Percentiles rank a stretch among this genome's conserved stretches.
Conservation (phyloP, 352 stramenopile species). For the Phytophthora palmivora region DNA sequence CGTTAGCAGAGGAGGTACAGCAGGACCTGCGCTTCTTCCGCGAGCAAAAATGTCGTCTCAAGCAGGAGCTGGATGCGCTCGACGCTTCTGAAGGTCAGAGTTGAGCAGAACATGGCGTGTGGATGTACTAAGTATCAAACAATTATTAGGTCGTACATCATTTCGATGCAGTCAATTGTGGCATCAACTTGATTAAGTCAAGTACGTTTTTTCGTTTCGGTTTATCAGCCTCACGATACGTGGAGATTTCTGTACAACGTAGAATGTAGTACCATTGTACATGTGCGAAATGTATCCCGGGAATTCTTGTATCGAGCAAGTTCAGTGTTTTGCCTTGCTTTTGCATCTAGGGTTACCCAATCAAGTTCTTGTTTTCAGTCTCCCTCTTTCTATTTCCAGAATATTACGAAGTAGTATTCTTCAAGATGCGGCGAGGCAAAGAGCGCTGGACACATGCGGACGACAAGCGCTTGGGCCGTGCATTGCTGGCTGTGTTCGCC, state of each 20-base stretch:
- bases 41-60: constrained; percentile 34
- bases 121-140: constrained; percentile 13
- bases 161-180: constrained; percentile 8
- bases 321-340: constrained; percentile 18
- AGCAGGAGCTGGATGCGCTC: constrained; percentile 32
- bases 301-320: constrained; percentile 10
- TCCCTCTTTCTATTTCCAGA: constrained; percentile 29
- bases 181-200: constrained; percentile 20
- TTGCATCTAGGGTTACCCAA: constrained; percentile 15
- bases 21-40: constrained; percentile 42
- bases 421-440: constrained; percentile 36
- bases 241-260: constrained; percentile 10
- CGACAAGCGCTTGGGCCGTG: constrained; percentile 35
- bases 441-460: constrained; percentile 43
- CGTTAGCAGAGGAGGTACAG: constrained; percentile 36
- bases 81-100: constrained; percentile 14
- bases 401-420: constrained; percentile 9
- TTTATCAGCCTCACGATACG: constrained; percentile 3
- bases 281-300: constrained; percentile 17
- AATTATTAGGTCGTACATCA: background rate
- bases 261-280: constrained; percentile 4
- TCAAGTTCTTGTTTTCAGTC: constrained; percentile 9
- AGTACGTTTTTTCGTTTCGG: too few relatives aligned
- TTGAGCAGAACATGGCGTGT: constrained; percentile 8
- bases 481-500: constrained; percentile 35